A percentile compares a stretch with the other conserved stretches of the same genome.
Evolutionary conservation across 495 filamentous ascomycete genomes (phyloP).

Genomic region (Paragyromitra xinjiangensis): DNA sequence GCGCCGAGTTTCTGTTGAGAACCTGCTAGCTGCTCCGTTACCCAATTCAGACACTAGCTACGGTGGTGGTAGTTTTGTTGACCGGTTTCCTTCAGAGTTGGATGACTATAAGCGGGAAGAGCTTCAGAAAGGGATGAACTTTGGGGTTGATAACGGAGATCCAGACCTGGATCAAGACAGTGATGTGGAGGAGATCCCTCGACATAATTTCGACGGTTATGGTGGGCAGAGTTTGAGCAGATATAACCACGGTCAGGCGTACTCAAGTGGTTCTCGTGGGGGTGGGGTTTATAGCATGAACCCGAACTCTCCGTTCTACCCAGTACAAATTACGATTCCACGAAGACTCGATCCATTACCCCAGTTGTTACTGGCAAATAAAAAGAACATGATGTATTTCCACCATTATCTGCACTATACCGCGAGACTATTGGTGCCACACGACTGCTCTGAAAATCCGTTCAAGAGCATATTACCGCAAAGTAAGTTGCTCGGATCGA

Average conservation of each 20-base stretch:
- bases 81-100: conserved; percentile 46
- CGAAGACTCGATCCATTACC: conserved; percentile 73
- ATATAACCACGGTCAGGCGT: conserved; percentile 56
- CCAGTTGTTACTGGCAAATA: conserved; percentile 72
- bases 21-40: conserved; percentile 52
- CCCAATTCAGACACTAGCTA: conserved; percentile 48
- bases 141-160: conserved; percentile 48
- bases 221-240: conserved; percentile 42
- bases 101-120: conserved; percentile 48
- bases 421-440: conserved; percentile 72
- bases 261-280: conserved; percentile 37
- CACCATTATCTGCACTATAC: conserved; percentile 80
- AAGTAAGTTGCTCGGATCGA: conserved; percentile 63
- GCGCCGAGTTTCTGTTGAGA: conserved; percentile 56
- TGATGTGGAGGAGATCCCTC: conserved; percentile 57
- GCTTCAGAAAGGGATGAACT: conserved; percentile 43
- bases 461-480: conserved; percentile 73
- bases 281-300: conserved; percentile 40
- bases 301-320: conserved; percentile 57
- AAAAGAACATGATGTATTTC: conserved; percentile 80
- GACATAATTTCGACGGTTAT: conserved; percentile 50
- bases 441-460: conserved; percentile 75
- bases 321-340: conserved; percentile 69
- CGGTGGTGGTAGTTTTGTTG: conserved; percentile 44
- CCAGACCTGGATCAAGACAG: conserved; percentile 56